Evolutionary conservation across 441 rosid species (phyloP), one percentile per base, ranked within the genome.

Genomic region (Flueggea neowawraea): DNA sequence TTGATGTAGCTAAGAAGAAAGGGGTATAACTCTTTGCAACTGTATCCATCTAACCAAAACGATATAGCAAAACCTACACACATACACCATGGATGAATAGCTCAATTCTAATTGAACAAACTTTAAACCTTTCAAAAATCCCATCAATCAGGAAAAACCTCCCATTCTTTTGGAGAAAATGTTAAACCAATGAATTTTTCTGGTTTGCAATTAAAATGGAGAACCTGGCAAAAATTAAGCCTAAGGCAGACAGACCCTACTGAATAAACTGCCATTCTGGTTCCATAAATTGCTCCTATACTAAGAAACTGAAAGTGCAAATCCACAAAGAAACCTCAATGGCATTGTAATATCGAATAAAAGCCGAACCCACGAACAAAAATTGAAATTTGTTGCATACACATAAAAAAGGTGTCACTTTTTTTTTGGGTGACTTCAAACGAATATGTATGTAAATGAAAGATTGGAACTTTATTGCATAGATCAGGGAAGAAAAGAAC

Each of bases 401-500:
- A 11, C 50, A 47, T 9, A 4, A 47, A 47, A 47, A 47, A 47
- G 2, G 12, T 47, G 4, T 14, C 50, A 47, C 9, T 14, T 47
- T 47, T 47, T n/a, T 47, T 4, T 10, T 0, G 12, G 14, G 4
- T 47, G 0, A 11, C 14, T 9, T 47, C 14, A 47, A 47, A 14
- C 7, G 9, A 36, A 36, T 36, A 3, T 0, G 41, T 36, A 36
- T 36, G 41, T 8, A 36, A 36, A 5, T 5, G 9, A 36, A 36
- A 5, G 41, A 36, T 36, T 36, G 41, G 9, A 73, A 64, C 28
- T 22, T 22, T 22, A 22, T 22, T 22, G 28, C 28, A 22, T 22
- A 22, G 28, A 22, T 22, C 28, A 22, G 28, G 2, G 28, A 64
- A 60, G 22, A n/a, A 41, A 58, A 61, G 54, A 53, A 52, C 85